These are phyloP conservation scores for Nicotiana rustica DNA, from an alignment of 305 asterid species.

Conservation along the genomic window DNA sequence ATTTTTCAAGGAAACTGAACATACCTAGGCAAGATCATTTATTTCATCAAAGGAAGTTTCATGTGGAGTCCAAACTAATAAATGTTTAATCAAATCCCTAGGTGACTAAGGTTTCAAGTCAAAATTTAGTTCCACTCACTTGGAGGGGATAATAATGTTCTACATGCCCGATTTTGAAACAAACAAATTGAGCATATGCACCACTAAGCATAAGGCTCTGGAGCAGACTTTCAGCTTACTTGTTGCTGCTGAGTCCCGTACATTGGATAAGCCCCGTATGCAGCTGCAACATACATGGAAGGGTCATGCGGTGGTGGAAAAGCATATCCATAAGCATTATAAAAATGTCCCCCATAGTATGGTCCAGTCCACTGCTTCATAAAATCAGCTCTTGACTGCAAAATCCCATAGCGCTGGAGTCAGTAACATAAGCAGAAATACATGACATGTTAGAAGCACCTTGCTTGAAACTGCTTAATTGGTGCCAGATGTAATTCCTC, in stretches of 20 bases:
- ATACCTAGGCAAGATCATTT: conserved; percentile 44
- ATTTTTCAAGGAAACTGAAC: background rate
- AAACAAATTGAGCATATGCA: conserved; percentile 36
- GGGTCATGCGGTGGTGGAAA: conserved; percentile 73
- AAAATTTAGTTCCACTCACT: conserved; percentile 62
- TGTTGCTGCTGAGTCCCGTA: conserved; percentile 80
- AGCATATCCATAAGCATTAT: conserved; percentile 74
- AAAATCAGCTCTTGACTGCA: conserved; percentile 67
- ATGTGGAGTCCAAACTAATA: conserved; percentile 49
- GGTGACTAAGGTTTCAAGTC: conserved; percentile 44
- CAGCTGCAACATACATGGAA: conserved; percentile 68
- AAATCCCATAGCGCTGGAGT: conserved; percentile 2
- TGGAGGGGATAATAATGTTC: conserved; percentile 44
- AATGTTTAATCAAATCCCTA: conserved; percentile 49
- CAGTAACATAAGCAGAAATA: background rate
- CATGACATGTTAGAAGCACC: background rate
- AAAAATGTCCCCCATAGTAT: conserved; percentile 75
- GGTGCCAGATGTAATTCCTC: background rate
- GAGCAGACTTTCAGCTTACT: conserved; percentile 61
- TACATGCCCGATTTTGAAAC: conserved; percentile 43
- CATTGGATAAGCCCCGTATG: conserved; percentile 76
- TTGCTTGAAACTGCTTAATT: background rate
- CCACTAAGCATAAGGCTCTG: background rate
- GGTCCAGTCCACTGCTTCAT: conserved; percentile 77
- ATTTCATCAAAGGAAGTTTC: conserved; percentile 58